phyloP scores from a whole-genome alignment of 1,139 yeast genomes.

The Taphrina deformans region DNA sequence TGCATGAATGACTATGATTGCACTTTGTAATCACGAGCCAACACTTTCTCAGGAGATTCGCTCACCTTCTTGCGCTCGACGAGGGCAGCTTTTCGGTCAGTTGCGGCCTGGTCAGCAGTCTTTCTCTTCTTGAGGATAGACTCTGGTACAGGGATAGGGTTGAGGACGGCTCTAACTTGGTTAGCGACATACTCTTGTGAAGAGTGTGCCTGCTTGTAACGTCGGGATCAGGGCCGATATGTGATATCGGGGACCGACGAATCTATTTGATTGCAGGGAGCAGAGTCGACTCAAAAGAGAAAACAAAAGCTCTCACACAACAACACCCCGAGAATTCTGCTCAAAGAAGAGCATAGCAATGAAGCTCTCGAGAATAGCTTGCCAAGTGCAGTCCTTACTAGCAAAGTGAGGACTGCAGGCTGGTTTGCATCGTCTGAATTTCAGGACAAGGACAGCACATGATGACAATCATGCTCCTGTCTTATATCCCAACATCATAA shows the following conservation, averaged over 20 bases:
- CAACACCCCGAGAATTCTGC: conserved; percentile 11
- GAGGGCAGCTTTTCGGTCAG: conserved; percentile 88
- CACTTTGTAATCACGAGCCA: conserved; percentile 35
- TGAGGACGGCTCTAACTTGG: conserved; percentile 40
- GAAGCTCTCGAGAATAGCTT: conserved; percentile 3
- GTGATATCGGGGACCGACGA: conserved; percentile 28
- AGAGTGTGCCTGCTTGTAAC: conserved; percentile 16
- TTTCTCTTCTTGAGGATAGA: conserved; percentile 91
- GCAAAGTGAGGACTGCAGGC: neutral
- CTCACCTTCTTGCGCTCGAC: conserved; percentile 88
- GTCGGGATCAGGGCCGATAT: conserved; percentile 10
- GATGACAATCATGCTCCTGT: neutral
- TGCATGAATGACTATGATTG: conserved; percentile 34
- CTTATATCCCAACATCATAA: conserved; percentile 25
- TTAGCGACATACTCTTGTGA: conserved; percentile 30
- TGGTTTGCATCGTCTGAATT: conserved; percentile 14
- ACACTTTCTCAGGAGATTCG: conserved; percentile 34
- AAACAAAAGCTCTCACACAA: conserved; percentile 17
- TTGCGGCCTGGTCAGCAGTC: conserved; percentile 59
- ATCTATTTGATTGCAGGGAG: conserved; percentile 28
- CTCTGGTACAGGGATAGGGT: conserved; percentile 67
- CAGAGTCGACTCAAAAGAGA: neutral
- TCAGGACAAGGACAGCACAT: conserved; percentile 17
- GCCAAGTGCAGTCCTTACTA: neutral
- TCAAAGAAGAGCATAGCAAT: neutral